Evolutionary conservation across 495 filamentous ascomycete species (phyloP).

Genomic region (Lindgomyces ingoldianus): DNA sequence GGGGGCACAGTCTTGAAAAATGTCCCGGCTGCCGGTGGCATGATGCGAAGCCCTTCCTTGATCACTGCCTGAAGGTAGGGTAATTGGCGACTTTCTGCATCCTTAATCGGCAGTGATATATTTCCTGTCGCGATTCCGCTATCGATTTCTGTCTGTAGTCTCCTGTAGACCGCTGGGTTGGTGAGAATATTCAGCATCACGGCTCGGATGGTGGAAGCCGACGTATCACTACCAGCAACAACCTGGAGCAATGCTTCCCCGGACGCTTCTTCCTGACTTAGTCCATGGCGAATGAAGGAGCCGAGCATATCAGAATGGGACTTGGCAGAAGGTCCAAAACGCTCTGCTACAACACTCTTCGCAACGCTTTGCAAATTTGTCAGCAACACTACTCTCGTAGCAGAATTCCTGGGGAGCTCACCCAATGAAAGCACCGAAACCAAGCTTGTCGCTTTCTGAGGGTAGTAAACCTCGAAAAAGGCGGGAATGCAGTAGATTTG

Average conservation of each 20-base stretch:
- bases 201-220: constrained; percentile 15
- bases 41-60: constrained; percentile 29
- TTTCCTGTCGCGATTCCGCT: neutral
- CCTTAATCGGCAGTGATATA: constrained; percentile 19
- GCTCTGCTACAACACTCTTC: constrained; percentile 18
- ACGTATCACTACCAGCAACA: constrained; percentile 28
- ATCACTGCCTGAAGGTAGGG: constrained; percentile 30
- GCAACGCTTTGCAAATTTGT: constrained; percentile 6
- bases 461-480: constrained; percentile 2
- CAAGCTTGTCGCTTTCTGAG: constrained; percentile 16
- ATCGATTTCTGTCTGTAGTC: constrained; percentile 29
- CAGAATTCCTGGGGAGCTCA: neutral
- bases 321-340: constrained; percentile 25
- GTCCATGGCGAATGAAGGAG: constrained; percentile 47
- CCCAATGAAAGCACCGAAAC: constrained; percentile 24
- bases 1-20: constrained; percentile 24
- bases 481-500: constrained; percentile 8
- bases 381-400: neutral
- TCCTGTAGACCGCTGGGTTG: constrained; percentile 6
- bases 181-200: constrained; percentile 20
- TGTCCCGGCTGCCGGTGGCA: constrained; percentile 14
- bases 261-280: constrained; percentile 40
- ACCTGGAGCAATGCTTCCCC: constrained; percentile 43
- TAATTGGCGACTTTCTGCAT: constrained; percentile 17
- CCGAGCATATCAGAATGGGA: constrained; percentile 44